Base-by-base conservation (phyloP, 306 rosid species). In the Quercus glauca region DNA sequence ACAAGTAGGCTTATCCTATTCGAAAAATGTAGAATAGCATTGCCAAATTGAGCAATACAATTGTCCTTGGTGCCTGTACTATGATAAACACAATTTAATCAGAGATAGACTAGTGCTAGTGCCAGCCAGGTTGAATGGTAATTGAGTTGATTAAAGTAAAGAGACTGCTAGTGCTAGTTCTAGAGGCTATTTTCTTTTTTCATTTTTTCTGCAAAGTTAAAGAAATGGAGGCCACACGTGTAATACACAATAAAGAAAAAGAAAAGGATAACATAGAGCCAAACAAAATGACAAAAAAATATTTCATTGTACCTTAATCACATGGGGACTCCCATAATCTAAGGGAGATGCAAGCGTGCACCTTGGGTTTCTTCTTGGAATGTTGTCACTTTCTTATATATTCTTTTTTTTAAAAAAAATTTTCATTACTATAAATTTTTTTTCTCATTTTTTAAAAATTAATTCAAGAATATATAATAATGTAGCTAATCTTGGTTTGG, bases 311-410 rank as follows among this genome's bases (percentile, higher is more conserved):
- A 86, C 83, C 83, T 53, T 81, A 21, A 57, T 81, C 96, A 92
- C 97, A 90, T 88, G 98, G 95, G 78, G 67, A 35, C 79, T 75
- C 73, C 85, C 90, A 75, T 79, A 76, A 82, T 92, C 70, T 74
- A 78, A 83, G 84, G 89, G 68, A 76, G 75, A 80, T 85, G 75
- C 80, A 83, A 90, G 89, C 90, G 91, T 90, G 91, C 92, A 77
- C 37, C 26, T 68, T 57, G 76, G 79, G 21, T 31, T 80, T 60
- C 7, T 43, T 73, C 78, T 80, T 85, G 69, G 85, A 83, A 83
- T 80, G 65, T 84, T 80, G 86, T 85, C 82, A 28, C 73, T 60
- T 60, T 79, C 79, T 84, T 41, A 41, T 8, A 41, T 41, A 41
- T 41, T 68, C 76, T 52, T 2, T 6, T 35, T 0, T 35, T 35